phyloP scores from a whole-genome alignment of 257 asterid species.

The Capsicum chinense region DNA sequence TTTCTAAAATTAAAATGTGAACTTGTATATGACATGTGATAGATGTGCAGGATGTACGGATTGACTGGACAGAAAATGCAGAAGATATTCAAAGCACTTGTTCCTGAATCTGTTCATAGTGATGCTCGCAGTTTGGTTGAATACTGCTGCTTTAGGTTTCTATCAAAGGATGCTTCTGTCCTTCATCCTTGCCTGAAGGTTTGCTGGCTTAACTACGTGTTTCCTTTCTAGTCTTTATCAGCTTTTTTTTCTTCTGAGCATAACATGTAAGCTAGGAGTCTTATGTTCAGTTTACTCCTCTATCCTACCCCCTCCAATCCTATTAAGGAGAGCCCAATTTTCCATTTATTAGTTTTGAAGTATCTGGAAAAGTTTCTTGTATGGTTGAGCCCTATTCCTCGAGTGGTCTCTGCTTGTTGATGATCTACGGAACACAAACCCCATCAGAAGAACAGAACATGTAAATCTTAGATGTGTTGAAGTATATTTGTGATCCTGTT shows the following conservation, averaged over 20 bases:
- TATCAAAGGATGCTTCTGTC: slow-evolving; percentile 71
- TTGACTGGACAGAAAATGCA: slow-evolving; percentile 89
- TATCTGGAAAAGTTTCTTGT: background rate
- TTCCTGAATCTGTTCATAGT: slow-evolving; percentile 63
- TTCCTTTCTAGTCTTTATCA: slow-evolving; percentile 17
- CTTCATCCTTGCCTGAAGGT: slow-evolving; percentile 96
- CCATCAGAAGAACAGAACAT: background rate
- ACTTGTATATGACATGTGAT: slow-evolving; percentile 24
- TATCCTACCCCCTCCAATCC: background rate
- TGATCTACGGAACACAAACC: background rate
- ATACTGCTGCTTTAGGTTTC: slow-evolving; percentile 93
- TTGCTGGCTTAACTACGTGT: background rate
- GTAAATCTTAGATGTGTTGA: background rate
- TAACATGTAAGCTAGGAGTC: slow-evolving; percentile 10
- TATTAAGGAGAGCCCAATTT: background rate
- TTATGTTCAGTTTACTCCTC: background rate
- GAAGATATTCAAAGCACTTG: slow-evolving; percentile 84
- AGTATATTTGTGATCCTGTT: background rate
- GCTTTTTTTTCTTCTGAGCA: background rate
- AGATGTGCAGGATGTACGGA: slow-evolving; percentile 94
- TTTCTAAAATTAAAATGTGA: slow-evolving; percentile 29
- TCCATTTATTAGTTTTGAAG: background rate
- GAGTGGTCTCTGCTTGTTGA: background rate
- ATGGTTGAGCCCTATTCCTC: background rate
- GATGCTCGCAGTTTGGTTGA: slow-evolving; percentile 90